Evolutionary conservation across 1,284 basidiomycete species (phyloP).

Genomic region (Tranzscheliella williamsii): DNA sequence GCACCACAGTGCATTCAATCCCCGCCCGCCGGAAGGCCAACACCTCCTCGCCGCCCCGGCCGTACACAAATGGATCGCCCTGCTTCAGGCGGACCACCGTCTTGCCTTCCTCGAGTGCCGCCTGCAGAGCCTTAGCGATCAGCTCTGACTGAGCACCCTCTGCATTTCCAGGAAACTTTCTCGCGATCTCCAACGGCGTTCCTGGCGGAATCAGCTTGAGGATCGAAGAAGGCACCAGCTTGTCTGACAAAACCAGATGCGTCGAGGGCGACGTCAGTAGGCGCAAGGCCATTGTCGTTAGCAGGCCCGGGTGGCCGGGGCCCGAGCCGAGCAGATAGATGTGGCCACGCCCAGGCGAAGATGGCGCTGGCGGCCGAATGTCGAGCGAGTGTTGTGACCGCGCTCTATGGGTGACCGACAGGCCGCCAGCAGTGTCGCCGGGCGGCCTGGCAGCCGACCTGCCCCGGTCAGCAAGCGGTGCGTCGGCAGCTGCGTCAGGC

Average conservation of each 20-base stretch:
- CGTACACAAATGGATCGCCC: conserved; percentile 94
- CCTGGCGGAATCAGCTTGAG: conserved; percentile 78
- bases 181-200: conserved; percentile 74
- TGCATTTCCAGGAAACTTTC: conserved; percentile 96
- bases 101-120: conserved; percentile 73
- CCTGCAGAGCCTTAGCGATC: conserved; percentile 85
- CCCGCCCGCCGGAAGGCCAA: conserved; percentile 84
- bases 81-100: conserved; percentile 92
- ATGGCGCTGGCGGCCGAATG: conserved; percentile 29
- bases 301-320: conserved; percentile 87
- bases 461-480: no score
- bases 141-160: conserved; percentile 91
- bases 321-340: conserved; percentile 85
- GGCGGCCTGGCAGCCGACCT: background rate
- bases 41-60: conserved; percentile 90
- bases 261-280: conserved; percentile 74
- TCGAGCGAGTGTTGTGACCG: conserved; percentile 47
- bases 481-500: no score
- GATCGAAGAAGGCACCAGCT: conserved; percentile 89
- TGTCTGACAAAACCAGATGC: conserved; percentile 88
- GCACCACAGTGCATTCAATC: conserved; percentile 79
- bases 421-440: background rate
- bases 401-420: conserved; percentile 5
- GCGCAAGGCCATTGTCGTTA: conserved; percentile 82
- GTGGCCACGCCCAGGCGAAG: conserved; percentile 22